Percentiles rank a stretch among this genome's conserved stretches.
These are phyloP conservation scores for Termitomyces sp. DNA, from an alignment of 768 basidiomycete species.

Conservation along the genomic window DNA sequence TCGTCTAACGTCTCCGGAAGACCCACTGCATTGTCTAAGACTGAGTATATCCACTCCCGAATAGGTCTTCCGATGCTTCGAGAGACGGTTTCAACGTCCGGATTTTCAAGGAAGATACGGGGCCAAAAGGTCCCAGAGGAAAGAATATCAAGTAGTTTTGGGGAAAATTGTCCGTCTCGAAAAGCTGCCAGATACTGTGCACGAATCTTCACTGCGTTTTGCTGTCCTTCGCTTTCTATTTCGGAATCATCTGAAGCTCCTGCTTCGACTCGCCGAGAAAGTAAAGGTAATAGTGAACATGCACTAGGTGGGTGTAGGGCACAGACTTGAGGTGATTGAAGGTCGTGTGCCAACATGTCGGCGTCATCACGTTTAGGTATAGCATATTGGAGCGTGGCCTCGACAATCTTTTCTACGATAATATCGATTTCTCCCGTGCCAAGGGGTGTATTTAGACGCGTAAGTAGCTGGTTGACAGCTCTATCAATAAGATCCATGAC, in stretches of 20 bases:
- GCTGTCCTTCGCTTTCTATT: constrained; percentile 16
- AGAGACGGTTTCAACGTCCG: constrained; percentile 65
- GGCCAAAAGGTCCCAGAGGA: constrained; percentile 68
- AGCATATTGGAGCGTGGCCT: constrained; percentile 73
- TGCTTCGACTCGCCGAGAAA: constrained; percentile 41
- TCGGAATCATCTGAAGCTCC: constrained; percentile 21
- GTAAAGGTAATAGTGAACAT: constrained; percentile 49
- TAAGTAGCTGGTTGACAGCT: constrained; percentile 55
- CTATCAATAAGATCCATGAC: constrained; percentile 77
- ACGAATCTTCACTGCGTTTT: constrained; percentile 32
- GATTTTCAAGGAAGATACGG: constrained; percentile 69
- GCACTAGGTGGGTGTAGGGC: constrained; percentile 52
- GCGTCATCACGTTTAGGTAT: constrained; percentile 55
- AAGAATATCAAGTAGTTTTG: constrained; percentile 55
- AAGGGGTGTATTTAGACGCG: constrained; percentile 41
- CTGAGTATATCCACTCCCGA: constrained; percentile 60
- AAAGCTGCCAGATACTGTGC: constrained; percentile 59
- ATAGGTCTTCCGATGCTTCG: constrained; percentile 60
- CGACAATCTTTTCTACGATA: constrained; percentile 65
- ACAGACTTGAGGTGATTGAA: constrained; percentile 57
- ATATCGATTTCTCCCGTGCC: constrained; percentile 59
- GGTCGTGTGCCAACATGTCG: constrained; percentile 17
- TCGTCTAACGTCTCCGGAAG: constrained; percentile 33
- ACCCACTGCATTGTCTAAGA: constrained; percentile 65
- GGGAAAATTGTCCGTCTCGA: constrained; percentile 50